Base-by-base conservation (phyloP, 768 basidiomycete genomes). In the Hygrocybe punicea region DNA sequence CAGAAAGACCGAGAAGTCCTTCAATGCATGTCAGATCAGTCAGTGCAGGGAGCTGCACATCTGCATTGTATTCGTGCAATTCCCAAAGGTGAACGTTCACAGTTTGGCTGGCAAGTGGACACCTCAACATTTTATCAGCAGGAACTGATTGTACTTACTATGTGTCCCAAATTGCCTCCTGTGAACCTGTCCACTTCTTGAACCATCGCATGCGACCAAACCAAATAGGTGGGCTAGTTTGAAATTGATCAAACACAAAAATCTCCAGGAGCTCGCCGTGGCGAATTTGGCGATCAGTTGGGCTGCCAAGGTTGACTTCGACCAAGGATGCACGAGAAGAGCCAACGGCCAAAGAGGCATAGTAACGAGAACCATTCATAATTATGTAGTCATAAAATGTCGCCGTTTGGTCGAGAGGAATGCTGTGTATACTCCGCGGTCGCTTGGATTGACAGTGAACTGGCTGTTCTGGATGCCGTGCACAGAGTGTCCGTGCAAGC, bases 351-450 rank as follows among this genome's bases (percentile, higher is more conserved):
- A 6, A 23, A 5, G 44, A 56, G 11, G 45, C 54, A 46, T 46
- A 56, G 34, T 47, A 56, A 1, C 33, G 42, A 2, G 16, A 40
- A 6, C 46, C 44, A 16, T 34, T 35, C 4, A 46, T 16, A 11
- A 56, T 24, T 1, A 48, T n/a, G 16, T 56, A 48, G 34, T 56
- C 45, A 33, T 29, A 56, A 29, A 47, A 56, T 9, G n/a, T 35
- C n/a, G 54, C 45, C 1, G 2, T 10, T n/a, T 8, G 19, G 35
- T 37, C 34, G 4, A 56, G 54, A 3, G 49, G 49, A 2, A 33
- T 6, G 49, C 49, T 50, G 3, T 33, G 14, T 3, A 24, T 7
- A 29, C 13, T 16, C 11, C 3, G 17, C 1, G 45, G 44, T 1
- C 16, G 54, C 2, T 47, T 3, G 8, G 2, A 4, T n/a, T 47